Percentiles rank a stretch among this genome's conserved stretches.
phyloP scores from a whole-genome alignment of 1,139 yeast species.

The Hyphopichia khmerensis region DNA sequence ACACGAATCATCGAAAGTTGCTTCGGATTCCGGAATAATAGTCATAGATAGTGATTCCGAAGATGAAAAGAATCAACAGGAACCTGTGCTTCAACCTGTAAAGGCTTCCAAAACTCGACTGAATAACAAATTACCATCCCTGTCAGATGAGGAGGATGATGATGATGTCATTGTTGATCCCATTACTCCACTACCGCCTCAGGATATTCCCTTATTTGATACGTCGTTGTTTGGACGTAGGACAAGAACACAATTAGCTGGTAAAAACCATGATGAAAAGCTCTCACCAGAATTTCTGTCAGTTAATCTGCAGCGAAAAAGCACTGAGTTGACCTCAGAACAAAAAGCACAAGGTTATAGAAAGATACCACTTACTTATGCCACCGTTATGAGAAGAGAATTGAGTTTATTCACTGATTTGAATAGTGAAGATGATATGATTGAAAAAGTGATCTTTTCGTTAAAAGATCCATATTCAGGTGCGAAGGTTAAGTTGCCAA shows the following conservation, averaged over 20 bases:
- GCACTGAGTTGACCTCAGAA: neutral
- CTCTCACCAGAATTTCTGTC: too few relatives aligned
- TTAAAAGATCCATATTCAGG: conserved; percentile 35
- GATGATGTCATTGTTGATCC: conserved; percentile 1
- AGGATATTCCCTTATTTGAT: neutral
- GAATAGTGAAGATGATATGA: conserved; percentile 24
- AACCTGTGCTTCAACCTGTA: neutral
- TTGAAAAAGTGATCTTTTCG: conserved; percentile 29
- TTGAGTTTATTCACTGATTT: conserved; percentile 11
- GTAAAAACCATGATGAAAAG: neutral
- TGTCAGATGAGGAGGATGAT: neutral
- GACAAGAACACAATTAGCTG: neutral
- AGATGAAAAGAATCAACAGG: neutral
- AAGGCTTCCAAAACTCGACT: neutral
- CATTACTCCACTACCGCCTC: conserved; percentile 1
- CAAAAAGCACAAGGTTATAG: conserved; percentile 14
- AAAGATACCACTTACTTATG: conserved; percentile 25
- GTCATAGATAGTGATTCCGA: neutral
- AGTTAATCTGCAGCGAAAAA: neutral
- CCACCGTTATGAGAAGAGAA: conserved; percentile 20
- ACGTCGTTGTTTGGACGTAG: neutral
- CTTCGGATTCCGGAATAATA: neutral
- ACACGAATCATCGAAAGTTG: neutral
- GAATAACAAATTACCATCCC: too few relatives aligned
- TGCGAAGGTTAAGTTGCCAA: conserved; percentile 39